These are phyloP conservation scores for Trametes punicea DNA, from an alignment of 768 basidiomycete species.

Conservation along the genomic window DNA sequence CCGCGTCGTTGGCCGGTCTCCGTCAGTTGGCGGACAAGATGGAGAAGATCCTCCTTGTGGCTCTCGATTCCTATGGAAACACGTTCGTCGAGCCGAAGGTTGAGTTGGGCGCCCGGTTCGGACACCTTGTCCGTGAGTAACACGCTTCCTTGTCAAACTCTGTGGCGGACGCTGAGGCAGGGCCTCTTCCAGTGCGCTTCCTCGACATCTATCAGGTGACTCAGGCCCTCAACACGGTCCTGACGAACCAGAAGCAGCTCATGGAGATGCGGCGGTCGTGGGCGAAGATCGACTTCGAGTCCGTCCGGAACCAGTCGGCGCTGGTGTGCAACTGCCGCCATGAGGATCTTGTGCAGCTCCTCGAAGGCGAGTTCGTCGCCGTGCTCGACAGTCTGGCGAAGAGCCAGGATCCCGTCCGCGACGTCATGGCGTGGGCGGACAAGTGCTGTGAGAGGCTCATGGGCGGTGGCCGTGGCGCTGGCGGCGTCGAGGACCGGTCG, in stretches of 20 bases:
- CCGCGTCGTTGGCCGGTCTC: conserved; percentile 63
- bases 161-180: conserved; percentile 9
- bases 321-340: conserved; percentile 91
- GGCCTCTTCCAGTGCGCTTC: conserved; percentile 71
- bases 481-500: conserved; percentile 69
- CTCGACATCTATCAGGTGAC: conserved; percentile 91
- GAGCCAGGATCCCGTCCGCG: conserved; percentile 76
- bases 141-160: background rate
- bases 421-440: conserved; percentile 90
- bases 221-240: conserved; percentile 82
- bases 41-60: conserved; percentile 83
- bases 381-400: conserved; percentile 70
- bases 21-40: conserved; percentile 86
- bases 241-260: conserved; percentile 83
- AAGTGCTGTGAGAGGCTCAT: conserved; percentile 84
- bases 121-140: conserved; percentile 81
- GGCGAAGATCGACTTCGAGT: conserved; percentile 87
- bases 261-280: conserved; percentile 85
- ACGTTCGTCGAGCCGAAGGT: conserved; percentile 92
- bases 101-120: conserved; percentile 86
- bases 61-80: conserved; percentile 79
- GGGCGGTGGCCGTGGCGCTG: conserved; percentile 60
- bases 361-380: conserved; percentile 82
- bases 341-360: conserved; percentile 79
- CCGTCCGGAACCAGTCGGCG: conserved; percentile 89